Percentiles rank a stretch among this genome's conserved stretches.
Conservation (phyloP, 805 yeast species). For the Schwanniomyces pseudopolymorphus region DNA sequence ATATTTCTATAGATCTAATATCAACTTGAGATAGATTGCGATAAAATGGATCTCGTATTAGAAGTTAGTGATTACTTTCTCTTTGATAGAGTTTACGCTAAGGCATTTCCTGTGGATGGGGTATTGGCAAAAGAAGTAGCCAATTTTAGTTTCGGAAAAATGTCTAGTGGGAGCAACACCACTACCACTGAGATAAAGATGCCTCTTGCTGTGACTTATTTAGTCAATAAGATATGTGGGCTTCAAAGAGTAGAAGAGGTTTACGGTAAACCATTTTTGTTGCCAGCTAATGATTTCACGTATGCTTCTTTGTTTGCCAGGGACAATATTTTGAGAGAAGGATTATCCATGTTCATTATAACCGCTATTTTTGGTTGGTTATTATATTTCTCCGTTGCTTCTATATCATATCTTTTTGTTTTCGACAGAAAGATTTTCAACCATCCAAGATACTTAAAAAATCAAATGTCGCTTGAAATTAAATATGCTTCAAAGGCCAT, state of each 20-base stretch:
- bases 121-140: conserved; percentile 14
- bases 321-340: conserved; percentile 70
- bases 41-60: conserved; percentile 82
- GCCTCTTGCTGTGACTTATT: conserved; percentile 13
- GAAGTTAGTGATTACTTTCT: conserved; percentile 73
- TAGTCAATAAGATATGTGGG: conserved; percentile 13
- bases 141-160: conserved; percentile 3
- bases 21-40: not conserved
- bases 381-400: conserved; percentile 75
- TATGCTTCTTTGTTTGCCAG: conserved; percentile 71
- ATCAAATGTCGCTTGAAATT: conserved; percentile 86
- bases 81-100: conserved; percentile 76
- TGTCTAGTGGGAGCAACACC: conserved; percentile 4
- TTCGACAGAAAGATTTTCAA: conserved; percentile 89
- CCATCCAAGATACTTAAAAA: conserved; percentile 93
- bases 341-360: conserved; percentile 60
- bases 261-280: conserved; percentile 62
- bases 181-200: conserved; percentile 10
- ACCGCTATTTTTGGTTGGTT: conserved; percentile 84
- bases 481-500: conserved; percentile 75
- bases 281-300: conserved; percentile 57
- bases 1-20: not conserved
- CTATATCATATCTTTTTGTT: conserved; percentile 70
- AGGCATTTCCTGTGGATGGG: conserved; percentile 37
- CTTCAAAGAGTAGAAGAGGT: conserved; percentile 39